These are phyloP conservation scores for Ceratocystis variospora DNA, from an alignment of 2,329 filamentous ascomycete species.

Conservation along the genomic window DNA sequence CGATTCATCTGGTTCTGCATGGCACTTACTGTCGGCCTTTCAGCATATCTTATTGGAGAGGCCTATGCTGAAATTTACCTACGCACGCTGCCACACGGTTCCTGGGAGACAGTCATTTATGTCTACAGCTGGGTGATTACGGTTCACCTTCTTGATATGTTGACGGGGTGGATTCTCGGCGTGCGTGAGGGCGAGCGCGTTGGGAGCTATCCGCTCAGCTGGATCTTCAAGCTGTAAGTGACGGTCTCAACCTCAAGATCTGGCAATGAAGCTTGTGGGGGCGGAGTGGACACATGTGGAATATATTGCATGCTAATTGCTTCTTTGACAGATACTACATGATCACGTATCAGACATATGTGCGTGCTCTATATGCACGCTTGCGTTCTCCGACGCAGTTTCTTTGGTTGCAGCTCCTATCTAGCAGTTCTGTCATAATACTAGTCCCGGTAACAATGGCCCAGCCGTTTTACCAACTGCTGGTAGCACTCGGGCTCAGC, in stretches of 20 bases:
- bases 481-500: constrained; percentile 41
- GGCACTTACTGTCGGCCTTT: constrained; percentile 46
- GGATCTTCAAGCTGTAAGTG: constrained; percentile 54
- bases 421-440: constrained; percentile 48
- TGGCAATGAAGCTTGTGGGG: background rate
- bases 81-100: constrained; percentile 51
- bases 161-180: constrained; percentile 54
- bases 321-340: constrained; percentile 42
- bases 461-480: constrained; percentile 40
- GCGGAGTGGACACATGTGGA: background rate
- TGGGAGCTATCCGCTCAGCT: constrained; percentile 55
- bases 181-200: constrained; percentile 52
- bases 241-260: background rate
- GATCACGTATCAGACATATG: constrained; percentile 58
- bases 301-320: background rate
- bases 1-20: constrained; percentile 57
- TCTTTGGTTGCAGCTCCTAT: constrained; percentile 50
- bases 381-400: constrained; percentile 53
- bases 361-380: constrained; percentile 53
- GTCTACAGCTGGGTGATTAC: constrained; percentile 58
- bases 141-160: constrained; percentile 48
- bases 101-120: constrained; percentile 52
- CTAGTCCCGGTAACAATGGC: constrained; percentile 53
- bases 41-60: constrained; percentile 55
- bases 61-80: constrained; percentile 57